A percentile compares a stretch with the other conserved stretches of the same genome.
phyloP scores from a whole-genome alignment of 305 asterid genomes.

The Andrographis paniculata region DNA sequence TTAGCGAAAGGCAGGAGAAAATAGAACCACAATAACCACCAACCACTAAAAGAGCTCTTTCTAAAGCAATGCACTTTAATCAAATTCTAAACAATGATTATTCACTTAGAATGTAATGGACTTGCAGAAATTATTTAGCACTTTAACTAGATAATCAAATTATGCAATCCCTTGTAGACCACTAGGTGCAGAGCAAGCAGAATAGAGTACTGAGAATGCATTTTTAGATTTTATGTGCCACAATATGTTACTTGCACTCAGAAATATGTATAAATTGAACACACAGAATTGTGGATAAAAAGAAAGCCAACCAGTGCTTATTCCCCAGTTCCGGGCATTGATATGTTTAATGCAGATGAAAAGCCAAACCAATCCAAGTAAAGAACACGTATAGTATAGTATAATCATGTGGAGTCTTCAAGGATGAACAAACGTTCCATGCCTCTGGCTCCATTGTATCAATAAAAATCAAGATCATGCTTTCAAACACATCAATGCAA shows the following conservation, averaged over 20 bases:
- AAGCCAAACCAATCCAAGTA: not conserved
- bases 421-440: constrained; percentile 1
- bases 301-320: constrained; percentile 1
- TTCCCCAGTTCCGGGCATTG: not conserved
- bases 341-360: not conserved
- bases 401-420: not conserved
- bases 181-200: not conserved
- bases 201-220: not conserved
- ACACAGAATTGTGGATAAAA: not conserved
- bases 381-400: too few species aligned
- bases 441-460: not conserved
- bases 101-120: constrained; percentile 1
- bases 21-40: too few species aligned
- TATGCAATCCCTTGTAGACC: not conserved
- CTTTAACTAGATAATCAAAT: constrained; percentile 1
- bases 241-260: not conserved
- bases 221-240: constrained; percentile 3
- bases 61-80: constrained; percentile 9
- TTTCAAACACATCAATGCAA: too few species aligned
- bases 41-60: not conserved
- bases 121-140: not conserved
- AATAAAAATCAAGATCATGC: constrained; percentile 1
- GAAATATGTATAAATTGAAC: not conserved
- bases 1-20: constrained; percentile 8
- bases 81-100: constrained; percentile 4